Conservation (phyloP, 192 early-diverging fungal species). For the Coemansia pectinata region DNA sequence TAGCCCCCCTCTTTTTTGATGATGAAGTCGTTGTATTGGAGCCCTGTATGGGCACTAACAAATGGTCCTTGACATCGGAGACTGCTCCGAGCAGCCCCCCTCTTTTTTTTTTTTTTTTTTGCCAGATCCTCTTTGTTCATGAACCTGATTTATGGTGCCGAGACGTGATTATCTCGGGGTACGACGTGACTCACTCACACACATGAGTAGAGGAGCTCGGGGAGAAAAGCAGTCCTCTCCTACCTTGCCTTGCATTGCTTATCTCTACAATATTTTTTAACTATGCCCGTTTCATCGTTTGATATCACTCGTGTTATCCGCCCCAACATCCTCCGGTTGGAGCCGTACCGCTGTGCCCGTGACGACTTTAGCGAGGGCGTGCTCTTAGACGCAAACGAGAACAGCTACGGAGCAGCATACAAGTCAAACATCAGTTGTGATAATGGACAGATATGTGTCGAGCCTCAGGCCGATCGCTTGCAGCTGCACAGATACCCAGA, state of each 20-base stretch:
- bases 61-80: too few relatives aligned
- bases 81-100: too few relatives aligned
- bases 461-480: slow-evolving; percentile 20
- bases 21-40: too few relatives aligned
- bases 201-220: too few relatives aligned
- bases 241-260: background rate
- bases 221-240: slow-evolving; percentile 1
- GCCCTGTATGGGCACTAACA: too few relatives aligned
- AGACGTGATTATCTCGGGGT: background rate
- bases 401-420: slow-evolving; percentile 78
- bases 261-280: background rate
- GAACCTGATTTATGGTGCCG: background rate
- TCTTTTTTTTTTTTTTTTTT: background rate
- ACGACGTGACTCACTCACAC: background rate
- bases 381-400: slow-evolving; percentile 99
- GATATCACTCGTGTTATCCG: slow-evolving; percentile 67
- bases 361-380: slow-evolving; percentile 95
- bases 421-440: slow-evolving; percentile 41
- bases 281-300: slow-evolving; percentile 48
- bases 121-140: background rate
- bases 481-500: slow-evolving; percentile 95
- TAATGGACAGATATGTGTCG: background rate
- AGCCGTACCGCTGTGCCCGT: slow-evolving; percentile 97
- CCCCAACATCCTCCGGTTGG: slow-evolving; percentile 77
- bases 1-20: background rate